Percentiles rank a stretch among this genome's conserved stretches.
Conservation (phyloP, 164 flowering plant species). For the Macadamia tetraphylla region DNA sequence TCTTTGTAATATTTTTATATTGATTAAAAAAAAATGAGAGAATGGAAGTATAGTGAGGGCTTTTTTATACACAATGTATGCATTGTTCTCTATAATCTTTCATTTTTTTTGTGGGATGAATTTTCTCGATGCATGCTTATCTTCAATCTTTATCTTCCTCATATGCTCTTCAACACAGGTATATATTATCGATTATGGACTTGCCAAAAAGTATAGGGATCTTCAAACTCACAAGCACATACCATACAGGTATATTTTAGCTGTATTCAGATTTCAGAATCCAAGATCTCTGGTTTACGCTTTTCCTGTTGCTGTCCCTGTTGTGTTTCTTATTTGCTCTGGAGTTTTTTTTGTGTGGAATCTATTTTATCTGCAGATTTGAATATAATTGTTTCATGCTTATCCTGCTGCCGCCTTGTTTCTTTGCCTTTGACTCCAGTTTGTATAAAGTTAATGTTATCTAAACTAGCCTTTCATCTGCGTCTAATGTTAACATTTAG, state of each 20-base stretch:
- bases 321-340: not conserved
- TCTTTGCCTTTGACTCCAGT: not conserved
- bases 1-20: no score
- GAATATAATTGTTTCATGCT: not conserved
- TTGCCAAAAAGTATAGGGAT: slow-evolving; percentile 55
- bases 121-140: not conserved
- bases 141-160: not conserved
- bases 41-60: not conserved
- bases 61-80: not conserved
- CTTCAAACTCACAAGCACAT: slow-evolving; percentile 56
- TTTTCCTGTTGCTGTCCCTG: not conserved
- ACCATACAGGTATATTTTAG: slow-evolving; percentile 42
- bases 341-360: no score
- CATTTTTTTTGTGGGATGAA: no score
- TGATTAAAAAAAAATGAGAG: no score
- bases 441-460: not conserved
- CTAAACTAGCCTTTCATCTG: no score
- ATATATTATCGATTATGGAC: slow-evolving; percentile 53
- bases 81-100: no score
- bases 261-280: not conserved
- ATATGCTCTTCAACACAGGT: slow-evolving; percentile 29
- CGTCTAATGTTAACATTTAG: no score
- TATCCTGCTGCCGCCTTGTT: not conserved
- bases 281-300: not conserved
- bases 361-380: no score